Evolutionary conservation across 78 protist genomes (phyloP).

Genomic region (Pigoraptor vietnamica): DNA sequence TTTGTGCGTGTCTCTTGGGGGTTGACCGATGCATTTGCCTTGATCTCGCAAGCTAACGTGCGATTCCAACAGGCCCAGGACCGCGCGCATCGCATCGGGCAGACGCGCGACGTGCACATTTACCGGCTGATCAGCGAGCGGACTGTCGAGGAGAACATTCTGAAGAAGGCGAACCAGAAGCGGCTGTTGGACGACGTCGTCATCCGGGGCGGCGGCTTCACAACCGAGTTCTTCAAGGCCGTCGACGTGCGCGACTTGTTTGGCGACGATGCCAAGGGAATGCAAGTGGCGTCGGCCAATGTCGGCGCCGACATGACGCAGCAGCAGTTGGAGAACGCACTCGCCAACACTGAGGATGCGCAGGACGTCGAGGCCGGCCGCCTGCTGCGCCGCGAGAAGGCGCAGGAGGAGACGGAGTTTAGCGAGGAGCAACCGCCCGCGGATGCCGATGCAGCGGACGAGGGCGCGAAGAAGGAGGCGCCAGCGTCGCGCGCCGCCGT

Average conservation of each 20-base stretch:
- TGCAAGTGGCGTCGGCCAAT: not conserved
- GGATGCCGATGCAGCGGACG: not conserved
- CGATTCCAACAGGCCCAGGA: constrained; percentile 83
- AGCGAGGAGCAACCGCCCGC: not conserved
- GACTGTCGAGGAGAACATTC: constrained; percentile 89
- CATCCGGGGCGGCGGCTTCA: constrained; percentile 64
- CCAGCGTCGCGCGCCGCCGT: not conserved
- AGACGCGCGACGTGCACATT: constrained; percentile 88
- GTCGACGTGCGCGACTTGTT: constrained; percentile 9
- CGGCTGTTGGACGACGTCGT: constrained; percentile 58
- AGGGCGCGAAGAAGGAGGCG: not conserved
- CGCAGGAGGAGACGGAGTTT: not conserved
- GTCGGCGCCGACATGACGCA: not conserved
- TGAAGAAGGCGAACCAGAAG: constrained; percentile 79
- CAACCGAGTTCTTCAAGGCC: constrained; percentile 29
- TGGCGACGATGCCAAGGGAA: not conserved
- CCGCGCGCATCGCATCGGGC: constrained; percentile 96
- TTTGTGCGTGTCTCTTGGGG: not conserved
- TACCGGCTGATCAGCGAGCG: constrained; percentile 81
- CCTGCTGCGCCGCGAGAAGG: not conserved
- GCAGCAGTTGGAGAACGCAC: not conserved
- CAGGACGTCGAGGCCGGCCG: not conserved
- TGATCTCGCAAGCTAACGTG: constrained; percentile 5
- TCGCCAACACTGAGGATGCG: not conserved
- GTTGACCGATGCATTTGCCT: too few relatives aligned